These are phyloP conservation scores for Coniella vitis DNA, from an alignment of 2,329 filamentous ascomycete species.

Conservation along the genomic window DNA sequence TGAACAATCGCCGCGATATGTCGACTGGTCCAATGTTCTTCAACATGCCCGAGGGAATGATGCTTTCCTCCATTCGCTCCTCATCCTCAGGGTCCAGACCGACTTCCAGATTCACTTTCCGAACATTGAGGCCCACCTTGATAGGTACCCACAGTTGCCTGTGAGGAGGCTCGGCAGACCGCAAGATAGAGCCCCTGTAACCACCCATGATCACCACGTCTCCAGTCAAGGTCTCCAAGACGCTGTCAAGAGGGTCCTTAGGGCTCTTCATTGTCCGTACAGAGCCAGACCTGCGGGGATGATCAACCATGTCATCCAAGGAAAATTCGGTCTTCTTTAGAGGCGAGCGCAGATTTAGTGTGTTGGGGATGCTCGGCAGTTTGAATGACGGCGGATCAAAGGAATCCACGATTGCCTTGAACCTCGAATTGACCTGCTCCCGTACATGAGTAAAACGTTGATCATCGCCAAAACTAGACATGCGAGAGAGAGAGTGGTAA, in stretches of 20 bases:
- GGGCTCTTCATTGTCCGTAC: constrained; percentile 19
- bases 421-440: constrained; percentile 78
- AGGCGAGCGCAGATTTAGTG: constrained; percentile 20
- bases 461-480: constrained; percentile 80
- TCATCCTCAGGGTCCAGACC: constrained; percentile 78
- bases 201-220: constrained; percentile 87
- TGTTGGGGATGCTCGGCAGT: constrained; percentile 39
- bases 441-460: constrained; percentile 71
- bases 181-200: constrained; percentile 82
- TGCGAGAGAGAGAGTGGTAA: constrained; percentile 66
- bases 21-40: constrained; percentile 88
- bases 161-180: constrained; percentile 73
- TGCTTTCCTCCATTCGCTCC: constrained; percentile 72
- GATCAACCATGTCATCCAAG: constrained; percentile 3
- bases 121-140: constrained; percentile 84
- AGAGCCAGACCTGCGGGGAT: constrained; percentile 15
- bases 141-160: constrained; percentile 92
- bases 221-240: constrained; percentile 64
- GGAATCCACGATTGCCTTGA: constrained; percentile 87
- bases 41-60: constrained; percentile 83
- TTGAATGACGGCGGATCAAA: constrained; percentile 74
- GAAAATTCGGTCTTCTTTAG: constrained; percentile 21
- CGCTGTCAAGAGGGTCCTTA: constrained; percentile 38
- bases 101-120: constrained; percentile 86
- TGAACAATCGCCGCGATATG: constrained; percentile 76